Evolutionary conservation across 2,329 filamentous ascomycete species (phyloP).

Genomic region (Ophiosphaerella korrae): DNA sequence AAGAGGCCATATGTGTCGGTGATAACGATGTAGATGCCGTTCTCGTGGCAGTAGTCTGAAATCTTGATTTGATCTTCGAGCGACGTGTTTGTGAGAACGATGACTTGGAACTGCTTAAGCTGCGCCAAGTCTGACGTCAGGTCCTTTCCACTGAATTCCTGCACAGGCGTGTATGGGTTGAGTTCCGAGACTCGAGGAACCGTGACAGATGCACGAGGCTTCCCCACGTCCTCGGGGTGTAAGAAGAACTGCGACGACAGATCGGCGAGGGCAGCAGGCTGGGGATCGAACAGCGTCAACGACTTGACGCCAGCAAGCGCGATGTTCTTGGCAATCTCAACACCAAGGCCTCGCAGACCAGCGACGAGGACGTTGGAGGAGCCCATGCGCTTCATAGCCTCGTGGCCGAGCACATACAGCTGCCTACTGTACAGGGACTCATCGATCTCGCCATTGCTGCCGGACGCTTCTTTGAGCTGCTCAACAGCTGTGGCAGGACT

Average conservation of each 20-base stretch:
- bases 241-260: conserved; percentile 98
- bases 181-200: conserved; percentile 90
- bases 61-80: conserved; percentile 81
- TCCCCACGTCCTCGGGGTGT: conserved; percentile 83
- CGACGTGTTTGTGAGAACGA: conserved; percentile 85
- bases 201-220: conserved; percentile 84
- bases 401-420: conserved; percentile 74
- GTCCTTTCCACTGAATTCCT: conserved; percentile 68
- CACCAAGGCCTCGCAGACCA: conserved; percentile 90
- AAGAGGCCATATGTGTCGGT: conserved; percentile 93
- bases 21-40: conserved; percentile 87
- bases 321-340: conserved; percentile 98
- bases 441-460: conserved; percentile 65
- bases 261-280: conserved; percentile 81
- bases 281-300: conserved; percentile 88
- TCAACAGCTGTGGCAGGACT: conserved; percentile 62
- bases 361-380: conserved; percentile 92
- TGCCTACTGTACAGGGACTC: conserved; percentile 71
- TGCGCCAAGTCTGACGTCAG: conserved; percentile 77
- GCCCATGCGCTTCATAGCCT: conserved; percentile 98
- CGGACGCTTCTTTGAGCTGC: conserved; percentile 58
- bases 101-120: conserved; percentile 88
- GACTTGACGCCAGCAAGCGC: conserved; percentile 98
- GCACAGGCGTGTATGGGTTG: conserved; percentile 93
- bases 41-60: conserved; percentile 90